phyloP scores from a whole-genome alignment of 2,329 filamentous ascomycete species.

The Talaromyces sp. region DNA sequence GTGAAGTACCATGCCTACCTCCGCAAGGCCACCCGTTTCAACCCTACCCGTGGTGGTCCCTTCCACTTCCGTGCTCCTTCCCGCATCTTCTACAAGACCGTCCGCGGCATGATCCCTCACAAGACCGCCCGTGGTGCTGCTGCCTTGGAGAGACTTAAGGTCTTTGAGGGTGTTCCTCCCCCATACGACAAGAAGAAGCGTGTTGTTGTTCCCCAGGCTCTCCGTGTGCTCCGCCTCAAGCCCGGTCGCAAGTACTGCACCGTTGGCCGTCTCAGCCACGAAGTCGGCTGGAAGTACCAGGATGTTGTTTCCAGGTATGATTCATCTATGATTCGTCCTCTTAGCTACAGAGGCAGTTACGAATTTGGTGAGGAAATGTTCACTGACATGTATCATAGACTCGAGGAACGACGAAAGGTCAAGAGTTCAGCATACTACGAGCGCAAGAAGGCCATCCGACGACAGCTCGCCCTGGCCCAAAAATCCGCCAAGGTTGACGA shows the following conservation, averaged over 20 bases:
- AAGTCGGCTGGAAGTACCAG: constrained; percentile 99
- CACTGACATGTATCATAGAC: constrained; percentile 50
- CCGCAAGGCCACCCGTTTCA: constrained; percentile 99
- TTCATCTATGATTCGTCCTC: constrained; percentile 4
- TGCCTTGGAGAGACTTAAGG: constrained; percentile 97
- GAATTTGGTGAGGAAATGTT: not conserved
- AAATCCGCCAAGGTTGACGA: constrained; percentile 81
- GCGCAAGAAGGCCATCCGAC: constrained; percentile 95
- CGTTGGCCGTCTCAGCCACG: constrained; percentile 93
- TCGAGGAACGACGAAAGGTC: constrained; percentile 99
- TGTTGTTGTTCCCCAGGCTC: constrained; percentile 96
- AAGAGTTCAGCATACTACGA: constrained; percentile 99
- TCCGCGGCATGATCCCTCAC: constrained; percentile 99
- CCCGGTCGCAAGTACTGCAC: constrained; percentile 99
- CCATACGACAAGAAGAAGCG: constrained; percentile 99
- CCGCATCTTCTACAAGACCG: constrained; percentile 99
- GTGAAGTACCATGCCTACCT: constrained; percentile 99
- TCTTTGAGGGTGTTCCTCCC: constrained; percentile 98
- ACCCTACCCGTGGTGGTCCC: constrained; percentile 97
- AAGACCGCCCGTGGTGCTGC: constrained; percentile 98
- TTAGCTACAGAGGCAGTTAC: not conserved
- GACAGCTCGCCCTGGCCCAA: constrained; percentile 87
- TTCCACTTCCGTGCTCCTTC: constrained; percentile 99
- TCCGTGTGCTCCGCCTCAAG: constrained; percentile 93
- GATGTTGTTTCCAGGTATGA: constrained; percentile 93